Evolutionary conservation across 306 rosid species (phyloP).

Genomic region (Quercus parvula): DNA sequence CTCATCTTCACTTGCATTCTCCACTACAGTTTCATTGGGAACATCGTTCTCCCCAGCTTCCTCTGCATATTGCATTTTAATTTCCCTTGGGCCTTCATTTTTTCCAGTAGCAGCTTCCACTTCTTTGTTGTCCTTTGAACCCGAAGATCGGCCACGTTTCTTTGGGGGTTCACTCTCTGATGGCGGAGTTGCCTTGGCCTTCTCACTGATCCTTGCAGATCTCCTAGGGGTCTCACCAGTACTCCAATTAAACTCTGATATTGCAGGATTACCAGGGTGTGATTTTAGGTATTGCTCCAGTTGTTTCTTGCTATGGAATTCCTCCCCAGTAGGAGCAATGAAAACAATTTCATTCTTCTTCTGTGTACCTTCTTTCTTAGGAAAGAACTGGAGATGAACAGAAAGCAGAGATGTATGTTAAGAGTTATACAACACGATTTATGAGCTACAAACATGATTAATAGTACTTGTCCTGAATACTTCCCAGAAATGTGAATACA

Average conservation of each 20-base stretch:
- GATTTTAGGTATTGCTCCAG: constrained; percentile 84
- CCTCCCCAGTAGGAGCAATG: constrained; percentile 86
- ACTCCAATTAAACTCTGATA: constrained; percentile 88
- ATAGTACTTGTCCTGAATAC: neutral
- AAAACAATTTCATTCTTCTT: constrained; percentile 70
- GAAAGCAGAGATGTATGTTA: neutral
- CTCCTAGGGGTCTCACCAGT: constrained; percentile 90
- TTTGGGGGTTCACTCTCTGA: constrained; percentile 49
- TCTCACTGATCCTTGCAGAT: constrained; percentile 84
- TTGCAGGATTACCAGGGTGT: constrained; percentile 65
- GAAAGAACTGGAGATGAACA: constrained; percentile 52
- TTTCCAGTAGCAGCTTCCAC: constrained; percentile 38
- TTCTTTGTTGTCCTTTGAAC: constrained; percentile 56
- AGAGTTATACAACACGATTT: constrained; percentile 3
- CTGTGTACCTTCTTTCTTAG: constrained; percentile 74
- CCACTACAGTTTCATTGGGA: constrained; percentile 19
- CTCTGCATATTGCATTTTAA: constrained; percentile 26
- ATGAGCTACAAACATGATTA: neutral
- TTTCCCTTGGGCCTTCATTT: constrained; percentile 26
- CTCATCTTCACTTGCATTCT: constrained; percentile 32
- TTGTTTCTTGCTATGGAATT: constrained; percentile 56
- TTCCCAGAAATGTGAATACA: neutral
- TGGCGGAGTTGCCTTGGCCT: constrained; percentile 65
- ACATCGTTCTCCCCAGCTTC: constrained; percentile 8
- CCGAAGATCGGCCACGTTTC: constrained; percentile 70